Base-by-base conservation (phyloP, 345 rosid species). In the Sonneratia alba region DNA sequence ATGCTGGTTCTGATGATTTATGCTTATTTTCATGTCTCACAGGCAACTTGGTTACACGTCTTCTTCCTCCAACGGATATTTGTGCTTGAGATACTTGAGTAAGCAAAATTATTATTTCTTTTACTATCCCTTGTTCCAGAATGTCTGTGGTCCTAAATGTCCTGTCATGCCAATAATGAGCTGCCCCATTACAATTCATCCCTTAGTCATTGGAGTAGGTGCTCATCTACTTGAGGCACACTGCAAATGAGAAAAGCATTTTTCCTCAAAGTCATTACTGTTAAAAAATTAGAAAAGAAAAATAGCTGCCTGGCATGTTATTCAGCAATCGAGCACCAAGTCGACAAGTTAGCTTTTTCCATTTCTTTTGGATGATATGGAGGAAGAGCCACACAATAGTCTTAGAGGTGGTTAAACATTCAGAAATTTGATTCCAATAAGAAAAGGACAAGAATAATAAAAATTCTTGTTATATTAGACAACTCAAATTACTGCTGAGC, bases 11-110 rank as follows among this genome's bases (percentile, higher is more conserved):
- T 68, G 51, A 21, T 75, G 74, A 55, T 51, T 68, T 45, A 36
- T 49, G 72, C 77, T 19, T 70, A 70, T 71, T 71, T 68, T n/a
- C 72, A 74, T 78, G 47, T 78, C 74, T 73, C 78, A 43, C 86
- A 94, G 98, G 95, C 97, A 32, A 78, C 77, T 75, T 95, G 99
- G 99, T 78, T 95, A 72, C 93, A 68, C 47, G 86, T 87, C 68
- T 79, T 74, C 81, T 90, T 93, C 79, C 89, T 95, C 78, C 97
- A 89, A 72, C 83, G 97, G 73, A 87, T 90, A 72, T 92, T 95
- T 81, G 88, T 85, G 42, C 97, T 94, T 57, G 97, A 94, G 74
- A 85, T 94, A 74, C 90, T 91, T 19, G 98, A 94, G 98, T 93
- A 80, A 91, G 98, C 78, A 80, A 75, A 71, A 79, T 69, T 42